Conservation (phyloP, 1,284 basidiomycete genomes). For the Tilletiopsis washingtonensis region DNA sequence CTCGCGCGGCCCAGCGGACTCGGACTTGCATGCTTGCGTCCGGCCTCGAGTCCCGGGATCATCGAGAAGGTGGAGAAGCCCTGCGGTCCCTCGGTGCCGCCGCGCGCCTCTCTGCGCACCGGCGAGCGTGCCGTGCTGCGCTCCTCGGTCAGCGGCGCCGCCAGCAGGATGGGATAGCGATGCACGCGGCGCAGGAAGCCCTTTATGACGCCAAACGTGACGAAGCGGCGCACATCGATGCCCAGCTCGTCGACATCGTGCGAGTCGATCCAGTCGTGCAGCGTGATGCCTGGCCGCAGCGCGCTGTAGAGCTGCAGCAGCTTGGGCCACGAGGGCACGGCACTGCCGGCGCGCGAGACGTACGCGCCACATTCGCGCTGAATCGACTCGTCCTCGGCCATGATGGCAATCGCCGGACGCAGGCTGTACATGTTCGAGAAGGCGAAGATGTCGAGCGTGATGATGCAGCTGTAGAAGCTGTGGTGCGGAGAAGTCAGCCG, state of each 20-base stretch:
- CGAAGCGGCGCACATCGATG: conserved; percentile 84
- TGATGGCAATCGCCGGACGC: conserved; percentile 71
- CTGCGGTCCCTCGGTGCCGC: too few species aligned
- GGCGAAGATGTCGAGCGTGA: conserved; percentile 93
- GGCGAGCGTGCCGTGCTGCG: too few species aligned
- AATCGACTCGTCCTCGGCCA: conserved; percentile 73
- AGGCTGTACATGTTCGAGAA: conserved; percentile 88
- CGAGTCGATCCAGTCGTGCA: conserved; percentile 81
- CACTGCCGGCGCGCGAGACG: conserved; percentile 65
- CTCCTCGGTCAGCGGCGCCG: background rate
- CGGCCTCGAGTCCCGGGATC: too few species aligned
- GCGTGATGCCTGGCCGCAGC: conserved; percentile 72
- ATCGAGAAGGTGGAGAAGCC: too few species aligned
- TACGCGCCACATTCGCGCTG: conserved; percentile 81
- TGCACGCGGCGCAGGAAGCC: conserved; percentile 88
- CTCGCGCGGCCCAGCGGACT: too few species aligned
- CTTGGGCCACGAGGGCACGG: conserved; percentile 47
- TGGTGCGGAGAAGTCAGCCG: background rate
- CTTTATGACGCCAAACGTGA: conserved; percentile 99
- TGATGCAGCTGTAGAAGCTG: conserved; percentile 90
- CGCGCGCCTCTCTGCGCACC: too few species aligned
- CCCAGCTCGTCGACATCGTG: conserved; percentile 57
- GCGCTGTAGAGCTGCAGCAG: conserved; percentile 77
- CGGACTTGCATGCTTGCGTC: too few species aligned
- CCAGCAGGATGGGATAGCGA: conserved; percentile 71